Evolutionary conservation across 2,329 filamentous ascomycete genomes (phyloP).

Genomic region (Cytospora piceicola): DNA sequence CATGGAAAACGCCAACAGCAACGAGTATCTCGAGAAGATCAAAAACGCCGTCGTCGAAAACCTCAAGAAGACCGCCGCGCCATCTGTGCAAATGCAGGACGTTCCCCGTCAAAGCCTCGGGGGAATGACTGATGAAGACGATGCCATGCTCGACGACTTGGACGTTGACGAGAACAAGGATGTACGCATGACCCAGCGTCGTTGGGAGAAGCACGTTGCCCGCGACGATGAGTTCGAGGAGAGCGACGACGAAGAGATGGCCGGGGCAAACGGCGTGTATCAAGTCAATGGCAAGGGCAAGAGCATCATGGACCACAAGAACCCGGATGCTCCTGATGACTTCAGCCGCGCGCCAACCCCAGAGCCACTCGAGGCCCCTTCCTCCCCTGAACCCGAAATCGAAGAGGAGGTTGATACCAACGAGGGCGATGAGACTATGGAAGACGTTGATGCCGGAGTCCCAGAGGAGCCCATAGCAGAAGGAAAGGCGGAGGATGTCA

Average conservation of each 20-base stretch:
- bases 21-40: constrained; percentile 80
- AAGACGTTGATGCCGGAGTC: constrained; percentile 40
- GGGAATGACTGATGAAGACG: constrained; percentile 66
- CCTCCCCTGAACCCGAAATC: constrained; percentile 27
- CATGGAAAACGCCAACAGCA: constrained; percentile 88
- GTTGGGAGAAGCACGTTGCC: constrained; percentile 78
- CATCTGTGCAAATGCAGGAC: constrained; percentile 90
- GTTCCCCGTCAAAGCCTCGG: constrained; percentile 65
- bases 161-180: constrained; percentile 90
- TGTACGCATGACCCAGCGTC: constrained; percentile 76
- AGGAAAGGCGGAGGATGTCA: constrained; percentile 29
- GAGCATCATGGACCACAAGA: constrained; percentile 57
- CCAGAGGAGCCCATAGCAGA: constrained; percentile 35
- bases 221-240: constrained; percentile 83
- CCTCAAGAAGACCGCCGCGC: constrained; percentile 81
- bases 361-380: constrained; percentile 29
- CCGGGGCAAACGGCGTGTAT: constrained; percentile 71
- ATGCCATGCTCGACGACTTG: constrained; percentile 66
- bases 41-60: constrained; percentile 84
- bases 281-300: constrained; percentile 52
- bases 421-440: constrained; percentile 31
- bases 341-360: constrained; percentile 30
- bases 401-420: constrained; percentile 13
- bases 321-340: constrained; percentile 49
- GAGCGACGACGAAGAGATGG: constrained; percentile 87